phyloP scores from a whole-genome alignment of 805 yeast genomes.

The Saccharomycopsis fermentans region DNA sequence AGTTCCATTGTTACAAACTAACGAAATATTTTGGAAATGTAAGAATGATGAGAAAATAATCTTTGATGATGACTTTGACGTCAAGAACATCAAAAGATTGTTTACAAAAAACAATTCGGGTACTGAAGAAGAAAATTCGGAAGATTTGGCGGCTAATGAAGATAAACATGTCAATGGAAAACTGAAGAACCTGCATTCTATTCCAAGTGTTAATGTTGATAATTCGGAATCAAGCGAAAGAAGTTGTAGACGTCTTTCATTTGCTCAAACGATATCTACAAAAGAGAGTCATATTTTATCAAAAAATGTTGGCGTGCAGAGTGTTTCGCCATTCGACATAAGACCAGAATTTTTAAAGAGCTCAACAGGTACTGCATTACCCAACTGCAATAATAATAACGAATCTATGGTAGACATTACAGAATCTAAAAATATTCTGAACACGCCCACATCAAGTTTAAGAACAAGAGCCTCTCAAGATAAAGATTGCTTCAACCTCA shows the following conservation, averaged over 20 bases:
- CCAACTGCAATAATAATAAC: background rate
- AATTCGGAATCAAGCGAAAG: background rate
- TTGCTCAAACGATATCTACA: background rate
- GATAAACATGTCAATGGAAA: background rate
- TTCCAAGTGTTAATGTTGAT: background rate
- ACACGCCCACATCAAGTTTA: background rate
- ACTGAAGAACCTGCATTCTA: background rate
- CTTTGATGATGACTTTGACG: conserved; percentile 62
- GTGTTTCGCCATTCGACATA: background rate
- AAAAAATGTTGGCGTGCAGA: background rate
- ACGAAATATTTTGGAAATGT: conserved; percentile 15
- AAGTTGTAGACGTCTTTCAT: background rate
- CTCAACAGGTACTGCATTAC: background rate
- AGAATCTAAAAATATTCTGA: background rate
- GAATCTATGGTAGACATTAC: background rate
- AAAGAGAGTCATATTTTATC: background rate
- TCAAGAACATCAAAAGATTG: conserved; percentile 38
- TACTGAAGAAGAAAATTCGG: background rate
- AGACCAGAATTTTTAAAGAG: background rate
- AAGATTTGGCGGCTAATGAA: background rate
- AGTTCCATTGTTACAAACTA: conserved; percentile 56
- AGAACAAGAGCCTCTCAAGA: background rate
- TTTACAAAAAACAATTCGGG: background rate
- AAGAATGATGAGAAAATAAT: conserved; percentile 27
- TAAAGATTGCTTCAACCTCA: background rate